phyloP scores from a whole-genome alignment of 2,329 filamentous ascomycete species.

The Aspergillus pseudoglaucus region DNA sequence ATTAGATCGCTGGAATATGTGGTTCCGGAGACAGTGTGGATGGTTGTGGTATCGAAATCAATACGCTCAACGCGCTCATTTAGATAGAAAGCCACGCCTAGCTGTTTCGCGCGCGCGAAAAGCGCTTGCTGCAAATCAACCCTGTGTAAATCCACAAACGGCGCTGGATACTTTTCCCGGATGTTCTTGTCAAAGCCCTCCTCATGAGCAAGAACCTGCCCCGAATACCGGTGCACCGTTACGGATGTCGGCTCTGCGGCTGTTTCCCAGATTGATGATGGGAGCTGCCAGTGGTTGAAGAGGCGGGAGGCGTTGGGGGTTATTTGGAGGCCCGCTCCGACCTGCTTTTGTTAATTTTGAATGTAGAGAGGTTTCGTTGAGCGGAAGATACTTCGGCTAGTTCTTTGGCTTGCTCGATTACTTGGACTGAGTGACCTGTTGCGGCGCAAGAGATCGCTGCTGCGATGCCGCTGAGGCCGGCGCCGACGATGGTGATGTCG shows the following conservation, averaged over 20 bases:
- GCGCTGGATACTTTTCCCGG: constrained; percentile 48
- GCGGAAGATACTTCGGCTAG: constrained; percentile 16
- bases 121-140: constrained; percentile 55
- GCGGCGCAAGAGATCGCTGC: constrained; percentile 22
- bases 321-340: constrained; percentile 62
- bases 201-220: constrained; percentile 39
- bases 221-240: constrained; percentile 30
- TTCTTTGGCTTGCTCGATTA: constrained; percentile 25
- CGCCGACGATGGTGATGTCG: constrained; percentile 23
- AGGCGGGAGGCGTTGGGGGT: constrained; percentile 28
- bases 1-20: constrained; percentile 49
- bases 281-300: constrained; percentile 23
- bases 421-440: constrained; percentile 20
- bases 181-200: constrained; percentile 49
- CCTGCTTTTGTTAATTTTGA: constrained; percentile 24
- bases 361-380: neutral
- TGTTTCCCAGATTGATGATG: constrained; percentile 18
- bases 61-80: constrained; percentile 43
- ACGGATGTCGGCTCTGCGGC: constrained; percentile 27
- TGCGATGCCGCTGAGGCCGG: constrained; percentile 25
- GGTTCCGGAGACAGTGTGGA: constrained; percentile 38
- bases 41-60: constrained; percentile 21
- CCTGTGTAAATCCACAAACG: constrained; percentile 56
- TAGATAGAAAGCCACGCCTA: constrained; percentile 49
- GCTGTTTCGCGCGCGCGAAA: constrained; percentile 44